Conservation (phyloP, 2,329 filamentous ascomycete species). For the Botrytis hyacinthi region DNA sequence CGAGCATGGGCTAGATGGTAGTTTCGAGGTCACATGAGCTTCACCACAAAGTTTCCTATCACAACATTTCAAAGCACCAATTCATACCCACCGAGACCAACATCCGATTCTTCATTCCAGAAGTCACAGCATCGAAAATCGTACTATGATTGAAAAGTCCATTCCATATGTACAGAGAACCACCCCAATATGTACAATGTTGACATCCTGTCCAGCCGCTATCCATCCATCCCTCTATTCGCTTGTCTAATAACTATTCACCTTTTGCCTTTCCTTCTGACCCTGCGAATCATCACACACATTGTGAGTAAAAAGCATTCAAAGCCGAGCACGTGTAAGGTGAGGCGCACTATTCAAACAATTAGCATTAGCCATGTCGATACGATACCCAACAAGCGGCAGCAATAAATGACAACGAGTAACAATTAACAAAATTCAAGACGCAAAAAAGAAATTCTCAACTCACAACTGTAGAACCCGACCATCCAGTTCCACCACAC, state of each 20-base stretch:
- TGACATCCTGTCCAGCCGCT: neutral
- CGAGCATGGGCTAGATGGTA: rapidly evolving
- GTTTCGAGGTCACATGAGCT: neutral
- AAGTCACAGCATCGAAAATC: neutral
- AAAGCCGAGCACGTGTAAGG: slow-evolving; percentile 12
- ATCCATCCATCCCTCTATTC: neutral
- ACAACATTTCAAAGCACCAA: too few species aligned
- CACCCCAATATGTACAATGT: neutral
- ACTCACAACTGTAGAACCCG: slow-evolving; percentile 16
- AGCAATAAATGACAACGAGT: neutral
- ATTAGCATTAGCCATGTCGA: neutral
- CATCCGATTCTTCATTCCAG: neutral
- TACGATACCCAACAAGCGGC: neutral
- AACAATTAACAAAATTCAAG: neutral
- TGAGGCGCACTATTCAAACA: neutral
- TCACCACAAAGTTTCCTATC: neutral
- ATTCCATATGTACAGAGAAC: neutral
- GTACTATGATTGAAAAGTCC: neutral
- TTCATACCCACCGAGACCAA: neutral
- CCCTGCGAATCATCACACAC: slow-evolving; percentile 9
- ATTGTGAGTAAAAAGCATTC: slow-evolving; percentile 15
- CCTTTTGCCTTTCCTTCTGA: neutral
- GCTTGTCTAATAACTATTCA: neutral
- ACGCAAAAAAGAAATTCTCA: neutral
- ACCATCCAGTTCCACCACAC: slow-evolving; percentile 15